Evolutionary conservation across 495 filamentous ascomycete species (phyloP).

Genomic region (Aspergillus wentii): DNA sequence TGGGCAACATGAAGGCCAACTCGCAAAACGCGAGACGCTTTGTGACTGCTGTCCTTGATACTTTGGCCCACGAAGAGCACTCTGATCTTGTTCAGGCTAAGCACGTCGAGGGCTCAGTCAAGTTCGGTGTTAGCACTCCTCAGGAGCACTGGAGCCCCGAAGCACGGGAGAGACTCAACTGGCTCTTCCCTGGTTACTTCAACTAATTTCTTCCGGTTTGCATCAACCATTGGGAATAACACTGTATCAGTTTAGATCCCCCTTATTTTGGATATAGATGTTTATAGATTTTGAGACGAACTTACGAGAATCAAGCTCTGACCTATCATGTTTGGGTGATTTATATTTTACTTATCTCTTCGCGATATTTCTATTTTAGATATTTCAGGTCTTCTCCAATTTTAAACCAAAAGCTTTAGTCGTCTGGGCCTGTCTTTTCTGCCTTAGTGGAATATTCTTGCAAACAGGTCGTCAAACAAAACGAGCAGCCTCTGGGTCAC

Average conservation of each 20-base stretch:
- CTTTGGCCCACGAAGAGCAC: constrained; percentile 71
- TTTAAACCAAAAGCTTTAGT: too few species aligned
- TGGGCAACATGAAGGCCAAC: constrained; percentile 94
- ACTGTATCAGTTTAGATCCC: neutral
- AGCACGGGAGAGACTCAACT: constrained; percentile 65
- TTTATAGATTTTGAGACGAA: constrained; percentile 8
- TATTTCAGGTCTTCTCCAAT: too few species aligned
- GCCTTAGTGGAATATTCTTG: too few species aligned
- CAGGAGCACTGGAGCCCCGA: constrained; percentile 56
- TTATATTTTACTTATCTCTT: too few species aligned
- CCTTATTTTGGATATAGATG: neutral
- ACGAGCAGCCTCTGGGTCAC: too few species aligned
- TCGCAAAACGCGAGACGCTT: constrained; percentile 78
- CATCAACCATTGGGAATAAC: neutral
- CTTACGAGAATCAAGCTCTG: constrained; percentile 7
- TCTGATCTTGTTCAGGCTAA: constrained; percentile 72
- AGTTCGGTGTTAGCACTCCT: constrained; percentile 65
- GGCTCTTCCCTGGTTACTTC: constrained; percentile 64
- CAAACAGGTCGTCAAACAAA: too few species aligned
- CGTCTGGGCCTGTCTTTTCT: too few species aligned
- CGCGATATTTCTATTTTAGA: too few species aligned
- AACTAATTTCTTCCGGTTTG: constrained; percentile 2
- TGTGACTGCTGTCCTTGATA: constrained; percentile 81
- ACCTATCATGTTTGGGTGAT: too few species aligned
- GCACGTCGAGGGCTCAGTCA: constrained; percentile 47